These are phyloP conservation scores for Kodamaea anthophila DNA, from an alignment of 1,139 yeast genomes.

Conservation along the genomic window DNA sequence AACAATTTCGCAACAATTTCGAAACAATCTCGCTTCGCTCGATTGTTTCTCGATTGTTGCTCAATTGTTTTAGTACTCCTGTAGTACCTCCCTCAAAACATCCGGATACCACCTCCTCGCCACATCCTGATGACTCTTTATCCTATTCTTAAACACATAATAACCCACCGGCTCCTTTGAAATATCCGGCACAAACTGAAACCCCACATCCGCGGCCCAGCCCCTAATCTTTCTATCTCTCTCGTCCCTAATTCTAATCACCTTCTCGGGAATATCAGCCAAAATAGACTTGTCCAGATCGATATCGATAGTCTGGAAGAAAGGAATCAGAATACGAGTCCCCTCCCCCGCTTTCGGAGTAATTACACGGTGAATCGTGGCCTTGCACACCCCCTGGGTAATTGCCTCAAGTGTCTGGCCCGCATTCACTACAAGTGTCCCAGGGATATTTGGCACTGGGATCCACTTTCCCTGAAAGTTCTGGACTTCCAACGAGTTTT, in stretches of 20 bases:
- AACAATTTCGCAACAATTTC: too few species aligned
- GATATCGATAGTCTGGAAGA: slow-evolving; percentile 48
- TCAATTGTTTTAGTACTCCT: slow-evolving; percentile 1
- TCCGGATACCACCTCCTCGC: slow-evolving; percentile 60
- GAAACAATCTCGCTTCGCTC: not conserved
- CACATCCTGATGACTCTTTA: slow-evolving; percentile 64
- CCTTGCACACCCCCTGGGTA: slow-evolving; percentile 49
- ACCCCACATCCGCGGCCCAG: slow-evolving; percentile 44
- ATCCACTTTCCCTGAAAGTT: slow-evolving; percentile 62
- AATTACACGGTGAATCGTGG: slow-evolving; percentile 63
- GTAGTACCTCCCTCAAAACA: slow-evolving; percentile 28
- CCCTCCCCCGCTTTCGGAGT: slow-evolving; percentile 51
- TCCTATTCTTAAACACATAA: slow-evolving; percentile 56
- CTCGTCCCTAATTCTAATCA: slow-evolving; percentile 24
- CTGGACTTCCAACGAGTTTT: slow-evolving; percentile 53
- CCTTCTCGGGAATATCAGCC: slow-evolving; percentile 24
- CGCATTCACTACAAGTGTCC: slow-evolving; percentile 45
- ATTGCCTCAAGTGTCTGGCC: slow-evolving; percentile 53
- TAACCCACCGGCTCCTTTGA: slow-evolving; percentile 47
- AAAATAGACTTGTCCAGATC: slow-evolving; percentile 35
- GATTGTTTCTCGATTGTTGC: too few species aligned
- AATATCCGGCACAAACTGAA: slow-evolving; percentile 43
- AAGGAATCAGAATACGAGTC: slow-evolving; percentile 48
- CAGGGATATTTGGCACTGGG: slow-evolving; percentile 38
- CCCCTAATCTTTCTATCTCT: slow-evolving; percentile 34